Evolutionary conservation across 1,284 basidiomycete species (phyloP).

Genomic region (Pseudozyma tsukubaensis): DNA sequence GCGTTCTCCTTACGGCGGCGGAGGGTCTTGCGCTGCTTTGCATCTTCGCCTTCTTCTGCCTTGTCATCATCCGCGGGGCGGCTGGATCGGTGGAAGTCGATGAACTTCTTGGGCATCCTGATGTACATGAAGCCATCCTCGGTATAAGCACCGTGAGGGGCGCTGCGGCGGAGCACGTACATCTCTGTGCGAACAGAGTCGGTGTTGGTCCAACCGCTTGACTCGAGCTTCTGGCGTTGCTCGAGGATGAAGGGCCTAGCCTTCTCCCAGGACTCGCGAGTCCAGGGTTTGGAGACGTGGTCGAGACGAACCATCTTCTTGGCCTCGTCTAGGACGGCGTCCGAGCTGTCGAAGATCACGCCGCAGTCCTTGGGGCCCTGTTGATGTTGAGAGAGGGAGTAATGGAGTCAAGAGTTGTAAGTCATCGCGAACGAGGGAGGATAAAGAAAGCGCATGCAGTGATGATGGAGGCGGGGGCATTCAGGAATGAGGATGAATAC

Average conservation of each 20-base stretch:
- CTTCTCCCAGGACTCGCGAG: constrained; percentile 65
- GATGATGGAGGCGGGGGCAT: background rate
- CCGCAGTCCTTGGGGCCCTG: constrained; percentile 60
- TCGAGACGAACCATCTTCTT: constrained; percentile 54
- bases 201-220: constrained; percentile 54
- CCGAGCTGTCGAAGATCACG: constrained; percentile 60
- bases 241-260: constrained; percentile 64
- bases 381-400: background rate
- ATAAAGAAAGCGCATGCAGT: background rate
- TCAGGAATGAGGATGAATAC: constrained; percentile 11
- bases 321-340: constrained; percentile 54
- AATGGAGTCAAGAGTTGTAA: background rate
- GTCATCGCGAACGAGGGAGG: background rate
- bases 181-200: constrained; percentile 60
- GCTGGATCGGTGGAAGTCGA: constrained; percentile 62
- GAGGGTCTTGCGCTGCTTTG: constrained; percentile 55
- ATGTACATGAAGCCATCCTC: constrained; percentile 66
- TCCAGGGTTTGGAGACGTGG: constrained; percentile 64
- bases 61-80: constrained; percentile 48
- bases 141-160: constrained; percentile 61
- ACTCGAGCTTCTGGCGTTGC: constrained; percentile 66
- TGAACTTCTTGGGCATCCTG: constrained; percentile 63
- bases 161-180: constrained; percentile 59
- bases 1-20: constrained; percentile 60
- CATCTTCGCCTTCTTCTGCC: constrained; percentile 41